A percentile compares a stretch with the other conserved stretches of the same genome.
Evolutionary conservation across 2,329 filamentous ascomycete species (phyloP).

Genomic region (Botrytis paeoniae): DNA sequence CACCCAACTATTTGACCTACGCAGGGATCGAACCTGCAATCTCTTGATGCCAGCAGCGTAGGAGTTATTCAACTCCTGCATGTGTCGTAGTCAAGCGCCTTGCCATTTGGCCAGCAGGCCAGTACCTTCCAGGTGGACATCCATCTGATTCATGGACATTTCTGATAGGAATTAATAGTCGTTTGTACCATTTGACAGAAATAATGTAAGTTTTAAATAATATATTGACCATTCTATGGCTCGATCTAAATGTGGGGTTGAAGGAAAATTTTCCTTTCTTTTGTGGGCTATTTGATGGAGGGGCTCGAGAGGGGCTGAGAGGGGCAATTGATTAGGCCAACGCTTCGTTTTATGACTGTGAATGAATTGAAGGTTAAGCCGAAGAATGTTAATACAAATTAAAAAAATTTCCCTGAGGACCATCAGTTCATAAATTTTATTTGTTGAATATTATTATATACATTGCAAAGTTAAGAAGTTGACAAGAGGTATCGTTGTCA

Average conservation of each 20-base stretch:
- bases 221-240: neutral
- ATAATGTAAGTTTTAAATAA: accelerated
- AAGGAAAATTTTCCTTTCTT: neutral
- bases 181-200: neutral
- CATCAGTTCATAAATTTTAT: neutral
- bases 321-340: neutral
- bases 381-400: neutral
- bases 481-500: neutral
- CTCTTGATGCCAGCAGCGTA: constrained; percentile 40
- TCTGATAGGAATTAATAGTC: neutral
- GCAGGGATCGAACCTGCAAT: constrained; percentile 45
- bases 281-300: neutral
- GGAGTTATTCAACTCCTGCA: accelerated
- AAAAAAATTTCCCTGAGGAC: neutral
- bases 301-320: neutral
- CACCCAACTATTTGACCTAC: constrained; percentile 24
- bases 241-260: neutral
- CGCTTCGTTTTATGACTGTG: neutral
- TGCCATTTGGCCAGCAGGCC: constrained; percentile 22
- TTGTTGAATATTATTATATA: neutral
- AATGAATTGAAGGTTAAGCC: neutral
- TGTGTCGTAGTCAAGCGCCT: constrained; percentile 21
- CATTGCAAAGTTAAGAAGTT: neutral
- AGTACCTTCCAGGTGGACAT: neutral
- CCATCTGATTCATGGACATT: too few relatives aligned